Percentiles rank a stretch among this genome's conserved stretches.
Evolutionary conservation across 176 grass and related monocot species (phyloP).

Genomic region (Ampelocalamus luodianensis): DNA sequence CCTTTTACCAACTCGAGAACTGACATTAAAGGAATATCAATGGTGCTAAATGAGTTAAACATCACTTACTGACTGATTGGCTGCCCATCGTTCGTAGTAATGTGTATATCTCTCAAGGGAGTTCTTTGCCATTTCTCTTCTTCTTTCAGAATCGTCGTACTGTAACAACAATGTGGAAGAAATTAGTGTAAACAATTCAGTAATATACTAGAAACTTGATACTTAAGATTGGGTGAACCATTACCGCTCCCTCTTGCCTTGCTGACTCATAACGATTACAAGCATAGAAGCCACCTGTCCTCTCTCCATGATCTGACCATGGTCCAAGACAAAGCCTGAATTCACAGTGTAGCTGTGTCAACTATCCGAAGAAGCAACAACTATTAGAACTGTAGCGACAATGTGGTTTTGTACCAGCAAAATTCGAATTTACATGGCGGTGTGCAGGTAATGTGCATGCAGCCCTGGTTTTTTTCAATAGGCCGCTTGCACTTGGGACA

Average conservation of each 20-base stretch:
- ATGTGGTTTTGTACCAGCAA: constrained; percentile 80
- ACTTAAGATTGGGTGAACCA: constrained; percentile 31
- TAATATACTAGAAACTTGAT: constrained; percentile 14
- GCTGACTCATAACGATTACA: constrained; percentile 98
- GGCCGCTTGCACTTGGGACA: constrained; percentile 98
- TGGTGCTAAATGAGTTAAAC: constrained; percentile 18
- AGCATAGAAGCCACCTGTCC: constrained; percentile 99
- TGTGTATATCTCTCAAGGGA: constrained; percentile 99
- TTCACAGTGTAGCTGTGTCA: constrained; percentile 28
- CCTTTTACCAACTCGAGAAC: not conserved
- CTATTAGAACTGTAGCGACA: constrained; percentile 31
- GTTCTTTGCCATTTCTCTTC: constrained; percentile 99
- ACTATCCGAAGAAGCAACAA: constrained; percentile 25
- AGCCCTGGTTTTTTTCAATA: constrained; percentile 99
- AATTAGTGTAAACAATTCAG: constrained; percentile 16
- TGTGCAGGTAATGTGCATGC: constrained; percentile 99
- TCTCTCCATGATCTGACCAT: constrained; percentile 97
- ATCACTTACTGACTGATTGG: constrained; percentile 96
- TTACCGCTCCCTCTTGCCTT: constrained; percentile 99
- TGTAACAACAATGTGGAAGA: constrained; percentile 41
- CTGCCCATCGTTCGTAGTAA: constrained; percentile 99
- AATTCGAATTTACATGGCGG: constrained; percentile 99
- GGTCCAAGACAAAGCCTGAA: constrained; percentile 95
- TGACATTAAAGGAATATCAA: constrained; percentile 15
- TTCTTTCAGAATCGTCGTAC: constrained; percentile 99